These are phyloP conservation scores for Closterium sp. DNA, from an alignment of 139 green algal genomes.

Conservation along the genomic window DNA sequence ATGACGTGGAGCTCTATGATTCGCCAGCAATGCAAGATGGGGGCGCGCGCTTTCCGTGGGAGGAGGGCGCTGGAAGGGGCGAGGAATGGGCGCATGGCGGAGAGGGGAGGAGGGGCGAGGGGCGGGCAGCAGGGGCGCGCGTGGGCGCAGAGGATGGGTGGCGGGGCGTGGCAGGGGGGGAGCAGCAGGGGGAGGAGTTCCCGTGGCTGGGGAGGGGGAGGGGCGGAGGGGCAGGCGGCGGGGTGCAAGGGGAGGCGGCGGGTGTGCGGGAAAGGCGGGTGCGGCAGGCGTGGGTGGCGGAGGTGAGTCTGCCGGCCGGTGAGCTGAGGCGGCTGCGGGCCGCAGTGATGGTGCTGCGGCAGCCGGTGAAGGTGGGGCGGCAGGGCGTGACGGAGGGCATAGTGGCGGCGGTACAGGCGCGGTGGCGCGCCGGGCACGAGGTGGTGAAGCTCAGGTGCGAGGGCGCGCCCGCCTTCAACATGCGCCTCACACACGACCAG, in stretches of 20 bases:
- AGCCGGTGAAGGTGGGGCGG: conserved; percentile 23
- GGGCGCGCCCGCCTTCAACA: conserved; percentile 27
- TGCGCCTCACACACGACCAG: conserved; percentile 22
- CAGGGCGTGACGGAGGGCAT: conserved; percentile 25
- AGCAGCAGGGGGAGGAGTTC: not conserved
- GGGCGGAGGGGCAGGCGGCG: conserved; percentile 2
- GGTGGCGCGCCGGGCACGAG: conserved; percentile 18
- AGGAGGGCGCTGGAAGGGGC: conserved; percentile 11
- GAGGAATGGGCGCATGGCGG: not conserved
- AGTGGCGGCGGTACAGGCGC: conserved; percentile 13
- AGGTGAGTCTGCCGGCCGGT: conserved; percentile 15
- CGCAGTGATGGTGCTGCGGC: not conserved
- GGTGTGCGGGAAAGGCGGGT: not conserved
- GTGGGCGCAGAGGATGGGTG: not conserved
- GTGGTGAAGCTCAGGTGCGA: conserved; percentile 34
- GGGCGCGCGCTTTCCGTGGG: not conserved
- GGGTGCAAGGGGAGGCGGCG: not conserved
- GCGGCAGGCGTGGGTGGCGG: conserved; percentile 6
- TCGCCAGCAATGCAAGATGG: too few species aligned
- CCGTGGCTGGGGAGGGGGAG: conserved; percentile 13
- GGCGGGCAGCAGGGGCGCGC: not conserved
- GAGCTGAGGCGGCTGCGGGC: conserved; percentile 32
- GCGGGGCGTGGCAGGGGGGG: not conserved
- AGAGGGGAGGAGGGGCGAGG: not conserved
- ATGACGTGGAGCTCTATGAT: too few species aligned